Percentiles rank a stretch among this genome's conserved stretches.
These are phyloP conservation scores for Phlyctochytrium bullatum DNA, from an alignment of 192 early-diverging fungal species.

Conservation along the genomic window DNA sequence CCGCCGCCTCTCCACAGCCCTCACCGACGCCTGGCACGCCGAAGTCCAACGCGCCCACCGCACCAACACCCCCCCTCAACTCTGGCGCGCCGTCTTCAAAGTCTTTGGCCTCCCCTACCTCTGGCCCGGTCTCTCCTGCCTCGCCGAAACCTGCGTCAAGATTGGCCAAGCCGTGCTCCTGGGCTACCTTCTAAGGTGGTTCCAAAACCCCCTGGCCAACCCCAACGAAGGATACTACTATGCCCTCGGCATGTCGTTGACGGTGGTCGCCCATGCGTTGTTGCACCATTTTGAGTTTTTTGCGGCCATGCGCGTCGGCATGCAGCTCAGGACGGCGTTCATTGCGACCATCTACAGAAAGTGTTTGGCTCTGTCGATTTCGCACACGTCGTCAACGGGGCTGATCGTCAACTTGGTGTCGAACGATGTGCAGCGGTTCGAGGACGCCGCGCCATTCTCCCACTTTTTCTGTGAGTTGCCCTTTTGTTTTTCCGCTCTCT, in stretches of 20 bases:
- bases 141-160: conserved; percentile 36
- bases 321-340: conserved; percentile 46
- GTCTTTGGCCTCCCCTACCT: conserved; percentile 32
- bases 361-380: conserved; percentile 39
- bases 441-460: conserved; percentile 42
- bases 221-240: conserved; percentile 29
- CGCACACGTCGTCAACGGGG: conserved; percentile 40
- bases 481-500: background rate
- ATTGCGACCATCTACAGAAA: conserved; percentile 47
- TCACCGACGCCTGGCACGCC: conserved; percentile 32
- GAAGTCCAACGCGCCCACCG: conserved; percentile 10
- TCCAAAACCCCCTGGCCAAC: conserved; percentile 31
- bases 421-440: conserved; percentile 54
- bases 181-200: conserved; percentile 43
- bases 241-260: conserved; percentile 19
- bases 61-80: conserved; percentile 11
- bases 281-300: conserved; percentile 38
- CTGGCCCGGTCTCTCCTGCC: conserved; percentile 27
- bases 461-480: conserved; percentile 34
- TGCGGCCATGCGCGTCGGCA: conserved; percentile 40
- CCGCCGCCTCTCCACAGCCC: conserved; percentile 19
- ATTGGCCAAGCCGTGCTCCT: conserved; percentile 35
- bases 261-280: conserved; percentile 28
- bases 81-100: conserved; percentile 22
- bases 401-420: conserved; percentile 48